Evolutionary conservation across 345 rosid species (phyloP).

Genomic region (Durio zibethinus): DNA sequence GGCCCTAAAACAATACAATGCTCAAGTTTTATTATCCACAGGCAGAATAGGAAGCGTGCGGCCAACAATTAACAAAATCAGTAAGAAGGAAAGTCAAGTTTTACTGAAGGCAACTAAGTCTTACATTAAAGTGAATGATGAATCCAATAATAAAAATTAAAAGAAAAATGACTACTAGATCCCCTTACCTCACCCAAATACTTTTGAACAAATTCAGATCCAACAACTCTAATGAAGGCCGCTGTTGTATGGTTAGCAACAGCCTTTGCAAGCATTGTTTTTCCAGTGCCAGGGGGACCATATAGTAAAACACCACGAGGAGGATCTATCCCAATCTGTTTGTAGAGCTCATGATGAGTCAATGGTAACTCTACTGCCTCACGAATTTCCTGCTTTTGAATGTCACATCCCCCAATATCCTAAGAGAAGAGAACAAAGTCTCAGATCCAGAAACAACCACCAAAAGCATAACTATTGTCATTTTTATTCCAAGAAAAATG

Average conservation of each 20-base stretch:
- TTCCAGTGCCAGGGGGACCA: conserved; percentile 99
- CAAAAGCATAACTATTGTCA: neutral
- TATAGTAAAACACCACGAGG: conserved; percentile 96
- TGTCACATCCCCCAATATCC: conserved; percentile 99
- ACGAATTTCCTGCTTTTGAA: conserved; percentile 97
- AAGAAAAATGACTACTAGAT: neutral
- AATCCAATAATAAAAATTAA: neutral
- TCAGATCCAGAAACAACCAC: neutral
- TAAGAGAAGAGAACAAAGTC: conserved; percentile 19
- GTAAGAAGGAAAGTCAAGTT: neutral
- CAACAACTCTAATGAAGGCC: conserved; percentile 97
- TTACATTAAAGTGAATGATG: neutral
- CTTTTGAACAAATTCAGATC: conserved; percentile 98
- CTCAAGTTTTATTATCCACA: neutral
- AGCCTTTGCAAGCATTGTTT: conserved; percentile 98
- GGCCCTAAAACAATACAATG: conserved; percentile 57
- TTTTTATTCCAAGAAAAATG: neutral
- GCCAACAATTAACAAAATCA: neutral
- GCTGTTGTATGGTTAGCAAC: conserved; percentile 98
- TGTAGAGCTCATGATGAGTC: conserved; percentile 92
- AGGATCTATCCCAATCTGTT: conserved; percentile 95
- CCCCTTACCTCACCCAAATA: conserved; percentile 85
- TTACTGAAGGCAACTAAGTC: neutral
- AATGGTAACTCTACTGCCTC: conserved; percentile 98
- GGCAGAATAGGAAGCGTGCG: neutral